Percentiles rank a stretch among this genome's conserved stretches.
Conservation (phyloP, 495 filamentous ascomycete species). For the Podospora conica region DNA sequence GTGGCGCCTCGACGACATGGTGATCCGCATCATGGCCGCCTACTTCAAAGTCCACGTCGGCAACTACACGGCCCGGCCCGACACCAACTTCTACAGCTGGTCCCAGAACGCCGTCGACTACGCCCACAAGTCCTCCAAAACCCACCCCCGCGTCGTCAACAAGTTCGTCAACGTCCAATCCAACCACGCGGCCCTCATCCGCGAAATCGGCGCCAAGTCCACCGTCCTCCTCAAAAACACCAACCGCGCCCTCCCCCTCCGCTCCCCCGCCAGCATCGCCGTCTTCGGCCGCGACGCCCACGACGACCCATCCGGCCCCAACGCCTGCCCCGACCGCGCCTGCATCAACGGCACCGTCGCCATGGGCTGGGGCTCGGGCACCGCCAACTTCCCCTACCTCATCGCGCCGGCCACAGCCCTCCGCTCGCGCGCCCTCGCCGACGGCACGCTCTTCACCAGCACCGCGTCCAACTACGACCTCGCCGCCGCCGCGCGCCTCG, state of each 20-base stretch:
- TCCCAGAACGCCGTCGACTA: slow-evolving; percentile 68
- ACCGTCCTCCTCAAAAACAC: slow-evolving; percentile 60
- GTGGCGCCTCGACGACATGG: slow-evolving; percentile 87
- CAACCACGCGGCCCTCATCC: slow-evolving; percentile 44
- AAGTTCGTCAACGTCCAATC: slow-evolving; percentile 49
- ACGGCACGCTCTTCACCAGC: slow-evolving; percentile 27
- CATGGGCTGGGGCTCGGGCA: slow-evolving; percentile 53
- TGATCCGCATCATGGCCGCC: slow-evolving; percentile 73
- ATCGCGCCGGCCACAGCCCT: slow-evolving; percentile 52
- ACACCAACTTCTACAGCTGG: slow-evolving; percentile 85
- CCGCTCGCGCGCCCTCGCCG: slow-evolving; percentile 28
- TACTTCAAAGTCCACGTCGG: slow-evolving; percentile 81
- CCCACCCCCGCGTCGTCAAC: slow-evolving; percentile 62
- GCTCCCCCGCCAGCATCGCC: slow-evolving; percentile 45
- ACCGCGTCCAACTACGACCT: slow-evolving; percentile 33
- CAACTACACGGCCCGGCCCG: slow-evolving; percentile 47
- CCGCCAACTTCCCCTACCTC: slow-evolving; percentile 63
- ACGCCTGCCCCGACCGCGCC: slow-evolving; percentile 37
- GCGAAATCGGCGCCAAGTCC: slow-evolving; percentile 51
- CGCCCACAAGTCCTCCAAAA: slow-evolving; percentile 51
- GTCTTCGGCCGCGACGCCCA: slow-evolving; percentile 61
- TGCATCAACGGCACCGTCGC: slow-evolving; percentile 52
- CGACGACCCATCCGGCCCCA: slow-evolving; percentile 40
- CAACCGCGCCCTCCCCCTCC: slow-evolving; percentile 49
- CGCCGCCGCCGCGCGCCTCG: slow-evolving; percentile 27